phyloP scores from a whole-genome alignment of 495 filamentous ascomycete genomes.

The Penicillium salamii region DNA sequence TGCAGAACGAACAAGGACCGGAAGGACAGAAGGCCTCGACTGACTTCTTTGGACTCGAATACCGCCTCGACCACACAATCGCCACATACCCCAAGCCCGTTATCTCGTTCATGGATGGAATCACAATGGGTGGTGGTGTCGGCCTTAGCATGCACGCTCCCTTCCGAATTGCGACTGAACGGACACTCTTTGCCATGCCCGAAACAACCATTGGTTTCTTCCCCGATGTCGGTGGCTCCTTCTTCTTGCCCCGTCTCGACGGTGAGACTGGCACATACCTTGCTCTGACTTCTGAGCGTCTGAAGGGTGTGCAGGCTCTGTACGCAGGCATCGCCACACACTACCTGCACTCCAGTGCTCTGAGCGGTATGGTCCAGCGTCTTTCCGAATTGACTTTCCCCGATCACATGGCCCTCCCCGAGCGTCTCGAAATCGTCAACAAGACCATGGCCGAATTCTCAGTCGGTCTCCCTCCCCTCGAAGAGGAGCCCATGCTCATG shows the following conservation, averaged over 20 bases:
- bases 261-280: conserved; percentile 85
- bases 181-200: conserved; percentile 94
- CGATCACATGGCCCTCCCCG: conserved; percentile 59
- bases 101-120: conserved; percentile 93
- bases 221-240: conserved; percentile 92
- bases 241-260: conserved; percentile 88
- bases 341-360: conserved; percentile 84
- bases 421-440: conserved; percentile 70
- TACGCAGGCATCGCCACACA: conserved; percentile 86
- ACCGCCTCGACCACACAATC: conserved; percentile 88
- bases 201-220: conserved; percentile 98
- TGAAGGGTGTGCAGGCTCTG: conserved; percentile 79
- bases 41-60: conserved; percentile 89
- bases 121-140: conserved; percentile 98
- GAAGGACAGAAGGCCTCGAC: conserved; percentile 67
- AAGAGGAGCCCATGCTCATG: conserved; percentile 61
- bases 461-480: conserved; percentile 67
- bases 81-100: conserved; percentile 94
- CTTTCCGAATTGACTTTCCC: conserved; percentile 85
- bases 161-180: conserved; percentile 93
- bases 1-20: conserved; percentile 62
- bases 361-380: conserved; percentile 76
- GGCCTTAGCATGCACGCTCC: conserved; percentile 92
- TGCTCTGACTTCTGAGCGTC: conserved; percentile 76
- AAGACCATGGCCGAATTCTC: conserved; percentile 87